Evolutionary conservation across 2,329 filamentous ascomycete genomes (phyloP), one percentile per base, ranked within the genome.

Genomic region (Atkinsonella hypoxylon): DNA sequence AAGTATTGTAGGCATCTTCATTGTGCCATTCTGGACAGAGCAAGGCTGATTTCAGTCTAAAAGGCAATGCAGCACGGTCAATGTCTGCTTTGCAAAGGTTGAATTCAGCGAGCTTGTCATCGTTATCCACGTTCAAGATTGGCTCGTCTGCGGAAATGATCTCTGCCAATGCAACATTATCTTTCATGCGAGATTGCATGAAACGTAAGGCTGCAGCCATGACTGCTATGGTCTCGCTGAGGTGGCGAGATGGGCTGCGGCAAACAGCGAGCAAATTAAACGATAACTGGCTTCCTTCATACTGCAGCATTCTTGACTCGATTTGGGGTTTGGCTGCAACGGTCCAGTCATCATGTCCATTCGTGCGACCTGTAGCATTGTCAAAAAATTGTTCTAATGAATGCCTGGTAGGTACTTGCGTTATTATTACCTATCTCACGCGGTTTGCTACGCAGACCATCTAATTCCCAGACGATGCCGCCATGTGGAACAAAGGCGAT

Each of bases 401-500:
- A 45, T 22, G 42, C 3, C 42, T 32, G 32, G 26, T 20, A 17
- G 22, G 7, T 32, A 40, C 17, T 8, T 32, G 3, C 11, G 3
- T 15, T 15, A 6, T 36, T 12, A 3, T 50, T 57, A 67, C 67
- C 66, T 30, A 70, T 53, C 34, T 59, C 62, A 36, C 55, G 76
- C 3, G 89, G 91, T 55, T 82, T 79, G 41, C 72, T 72, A 63
- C 90, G 82, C 20, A 96, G 71, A 4, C 91, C 91, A 65, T 97
- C 91, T 5, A 97, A 79, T 63, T 90, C 87, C 89, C 89, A 96
- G 13, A 95, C 78, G 51, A 79, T 72, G 2, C 79, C 82, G n/a
- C 77, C 74, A 13, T 82, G 77, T 2, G 88, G 87, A 31, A 96
- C 82, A 61, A 91, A 95, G 7, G 89, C 90, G 55, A 95, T 85